A percentile compares a stretch with the other conserved stretches of the same genome.
Conservation (phyloP, 2,329 filamentous ascomycete genomes). For the Teratosphaeria nubilosa region DNA sequence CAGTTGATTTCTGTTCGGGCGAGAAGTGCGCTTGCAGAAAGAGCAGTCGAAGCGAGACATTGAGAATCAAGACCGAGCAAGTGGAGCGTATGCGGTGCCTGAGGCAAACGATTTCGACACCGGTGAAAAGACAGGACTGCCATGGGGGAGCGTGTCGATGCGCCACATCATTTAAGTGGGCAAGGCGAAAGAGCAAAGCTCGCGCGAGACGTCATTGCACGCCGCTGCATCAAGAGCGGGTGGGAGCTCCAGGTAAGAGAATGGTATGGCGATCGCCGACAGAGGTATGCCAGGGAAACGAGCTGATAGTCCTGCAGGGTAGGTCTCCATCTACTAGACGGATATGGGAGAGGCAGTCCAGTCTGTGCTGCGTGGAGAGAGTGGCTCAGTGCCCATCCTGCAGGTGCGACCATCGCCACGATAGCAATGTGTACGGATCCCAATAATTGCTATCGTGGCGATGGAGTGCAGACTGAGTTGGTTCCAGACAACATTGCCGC, state of each 20-base stretch:
- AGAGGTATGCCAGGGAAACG: slow-evolving; percentile 7
- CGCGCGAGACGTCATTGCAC: slow-evolving; percentile 30
- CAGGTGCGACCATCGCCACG: neutral
- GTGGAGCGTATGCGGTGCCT: slow-evolving; percentile 53
- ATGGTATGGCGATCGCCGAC: slow-evolving; percentile 7
- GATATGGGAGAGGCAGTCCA: slow-evolving; percentile 28
- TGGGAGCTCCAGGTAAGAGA: slow-evolving; percentile 29
- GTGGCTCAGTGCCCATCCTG: neutral
- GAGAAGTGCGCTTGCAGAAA: slow-evolving; percentile 57
- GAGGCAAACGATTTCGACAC: slow-evolving; percentile 45
- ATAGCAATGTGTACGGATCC: neutral
- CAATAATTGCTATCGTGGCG: too few species aligned
- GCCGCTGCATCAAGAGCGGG: slow-evolving; percentile 28
- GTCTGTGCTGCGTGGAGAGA: slow-evolving; percentile 16
- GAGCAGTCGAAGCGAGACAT: slow-evolving; percentile 55
- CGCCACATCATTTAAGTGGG: slow-evolving; percentile 39
- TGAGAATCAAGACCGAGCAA: slow-evolving; percentile 54
- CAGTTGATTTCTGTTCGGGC: slow-evolving; percentile 36
- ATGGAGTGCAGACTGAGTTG: neutral
- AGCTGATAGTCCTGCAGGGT: slow-evolving; percentile 21
- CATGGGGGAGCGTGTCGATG: slow-evolving; percentile 62
- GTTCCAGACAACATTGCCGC: neutral
- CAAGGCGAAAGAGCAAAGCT: slow-evolving; percentile 35
- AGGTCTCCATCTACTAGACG: slow-evolving; percentile 30
- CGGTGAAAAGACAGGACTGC: slow-evolving; percentile 53